These are phyloP conservation scores for Skeletonema potamos DNA, from an alignment of 108 stramenopile genomes.

Conservation along the genomic window DNA sequence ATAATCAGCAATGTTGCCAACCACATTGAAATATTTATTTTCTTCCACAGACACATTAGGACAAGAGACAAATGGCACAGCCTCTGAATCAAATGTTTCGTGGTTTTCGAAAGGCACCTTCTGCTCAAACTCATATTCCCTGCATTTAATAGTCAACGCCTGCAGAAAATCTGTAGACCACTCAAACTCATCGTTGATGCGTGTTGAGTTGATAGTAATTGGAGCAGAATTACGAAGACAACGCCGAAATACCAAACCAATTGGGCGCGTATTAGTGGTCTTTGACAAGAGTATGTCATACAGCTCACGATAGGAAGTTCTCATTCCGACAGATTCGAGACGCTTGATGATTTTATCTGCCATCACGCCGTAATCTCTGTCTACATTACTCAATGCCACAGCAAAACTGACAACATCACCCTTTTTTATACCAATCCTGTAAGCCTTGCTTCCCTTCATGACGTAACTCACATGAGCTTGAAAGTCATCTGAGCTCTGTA, in stretches of 20 bases:
- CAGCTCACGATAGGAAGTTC: constrained; percentile 45
- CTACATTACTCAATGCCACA: constrained; percentile 38
- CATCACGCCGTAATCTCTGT: constrained; percentile 22
- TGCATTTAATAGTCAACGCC: constrained; percentile 28
- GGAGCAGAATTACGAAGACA: neutral
- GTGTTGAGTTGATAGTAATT: neutral
- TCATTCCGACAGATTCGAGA: constrained; percentile 46
- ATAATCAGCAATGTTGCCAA: neutral
- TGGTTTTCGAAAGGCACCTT: constrained; percentile 19
- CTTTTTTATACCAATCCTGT: constrained; percentile 29
- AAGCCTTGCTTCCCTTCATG: constrained; percentile 24
- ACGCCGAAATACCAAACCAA: constrained; percentile 44
- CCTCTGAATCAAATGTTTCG: constrained; percentile 3
- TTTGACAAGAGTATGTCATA: constrained; percentile 42
- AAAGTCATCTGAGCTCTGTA: constrained; percentile 26
- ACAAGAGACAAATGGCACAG: constrained; percentile 13
- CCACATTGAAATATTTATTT: neutral
- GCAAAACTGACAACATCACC: constrained; percentile 49
- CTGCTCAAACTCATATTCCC: constrained; percentile 38
- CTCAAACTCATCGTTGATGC: constrained; percentile 36
- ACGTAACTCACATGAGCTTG: constrained; percentile 41
- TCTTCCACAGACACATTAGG: neutral
- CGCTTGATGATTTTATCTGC: constrained; percentile 45
- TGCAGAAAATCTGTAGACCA: constrained; percentile 40
- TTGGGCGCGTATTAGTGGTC: constrained; percentile 34